Evolutionary conservation across 352 stramenopile genomes (phyloP), one percentile per base, ranked within the genome.

Genomic region (Elongisporangium senticosum): DNA sequence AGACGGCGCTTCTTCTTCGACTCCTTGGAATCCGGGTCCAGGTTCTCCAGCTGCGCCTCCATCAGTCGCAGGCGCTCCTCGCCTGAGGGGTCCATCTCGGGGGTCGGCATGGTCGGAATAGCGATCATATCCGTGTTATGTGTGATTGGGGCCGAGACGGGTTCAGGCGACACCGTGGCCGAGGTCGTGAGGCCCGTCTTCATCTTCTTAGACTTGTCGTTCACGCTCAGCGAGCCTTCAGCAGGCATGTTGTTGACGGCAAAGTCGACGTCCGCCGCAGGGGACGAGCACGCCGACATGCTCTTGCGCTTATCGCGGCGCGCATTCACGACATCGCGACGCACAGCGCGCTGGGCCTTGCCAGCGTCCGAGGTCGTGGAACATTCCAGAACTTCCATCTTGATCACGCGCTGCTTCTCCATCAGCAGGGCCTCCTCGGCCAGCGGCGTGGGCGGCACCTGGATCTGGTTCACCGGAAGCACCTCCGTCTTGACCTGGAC

Each of bases 1-100:
- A 95, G 61, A 6, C 86, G 81, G 20, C 86, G 83, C 70, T 95
- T 95, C 74, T 95, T 95, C 78, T 95, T 95, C 55, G 86, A 83
- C 58, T 95, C 86, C 58, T 95, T 95, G 57, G 86, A 95, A 63
- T 95, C 86, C 7, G 86, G 82, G 53, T 95, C 83, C 49, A 95
- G 65, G 52, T 80, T 85, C 62, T 93, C 79, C 17, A 95, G 68
- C 61, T 95, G 86, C 26, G 83, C 76, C 55, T 95, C 86, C 86
- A 95, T 93, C 14, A 74, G 74, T 6, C 85, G 85, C 48, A 95
- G 65, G 0, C 83, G 85, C 65, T 95, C 86, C 58, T 93, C 85
- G 6, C 79, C 81, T 33, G 79, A 77, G 2, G 79, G 65, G 60
- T 93, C 83, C 54, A 89, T 71, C 51, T 86, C 75, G 8, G 65